phyloP scores from a whole-genome alignment of 1,284 basidiomycete species.

The Ceratobasidium papillatum region DNA sequence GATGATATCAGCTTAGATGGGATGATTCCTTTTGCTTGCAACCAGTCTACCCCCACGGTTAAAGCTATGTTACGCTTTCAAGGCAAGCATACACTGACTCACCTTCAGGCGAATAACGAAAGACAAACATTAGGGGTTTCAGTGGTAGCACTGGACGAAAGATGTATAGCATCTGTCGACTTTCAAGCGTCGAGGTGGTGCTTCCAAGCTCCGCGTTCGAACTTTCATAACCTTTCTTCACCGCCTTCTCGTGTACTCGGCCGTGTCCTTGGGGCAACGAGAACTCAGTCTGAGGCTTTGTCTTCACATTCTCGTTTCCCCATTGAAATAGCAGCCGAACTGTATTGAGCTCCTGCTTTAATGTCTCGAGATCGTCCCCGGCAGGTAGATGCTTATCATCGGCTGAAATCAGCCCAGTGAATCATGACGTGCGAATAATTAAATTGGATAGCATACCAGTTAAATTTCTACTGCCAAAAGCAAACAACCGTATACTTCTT shows the following conservation, averaged over 20 bases:
- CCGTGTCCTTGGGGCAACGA: not conserved
- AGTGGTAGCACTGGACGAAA: not conserved
- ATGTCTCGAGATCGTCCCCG: not conserved
- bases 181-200: not conserved
- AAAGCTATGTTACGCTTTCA: not conserved
- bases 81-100: not conserved
- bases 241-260: conserved; percentile 6
- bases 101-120: conserved; percentile 32
- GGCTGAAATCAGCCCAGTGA: not conserved
- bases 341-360: conserved; percentile 2
- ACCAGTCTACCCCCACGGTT: not conserved
- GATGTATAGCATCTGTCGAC: not conserved
- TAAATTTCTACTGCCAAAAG: conserved; percentile 5
- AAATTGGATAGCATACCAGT: not conserved
- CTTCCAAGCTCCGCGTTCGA: conserved; percentile 24
- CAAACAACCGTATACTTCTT: not conserved
- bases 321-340: not conserved
- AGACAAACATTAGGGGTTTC: not conserved
- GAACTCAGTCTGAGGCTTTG: not conserved
- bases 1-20: not conserved
- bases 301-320: not conserved
- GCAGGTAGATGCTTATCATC: not conserved
- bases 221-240: conserved; percentile 10
- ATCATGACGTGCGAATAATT: not conserved
- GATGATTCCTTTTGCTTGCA: conserved; percentile 6